These are phyloP conservation scores for Pleurotus eryngii DNA, from an alignment of 768 basidiomycete genomes.

Conservation along the genomic window DNA sequence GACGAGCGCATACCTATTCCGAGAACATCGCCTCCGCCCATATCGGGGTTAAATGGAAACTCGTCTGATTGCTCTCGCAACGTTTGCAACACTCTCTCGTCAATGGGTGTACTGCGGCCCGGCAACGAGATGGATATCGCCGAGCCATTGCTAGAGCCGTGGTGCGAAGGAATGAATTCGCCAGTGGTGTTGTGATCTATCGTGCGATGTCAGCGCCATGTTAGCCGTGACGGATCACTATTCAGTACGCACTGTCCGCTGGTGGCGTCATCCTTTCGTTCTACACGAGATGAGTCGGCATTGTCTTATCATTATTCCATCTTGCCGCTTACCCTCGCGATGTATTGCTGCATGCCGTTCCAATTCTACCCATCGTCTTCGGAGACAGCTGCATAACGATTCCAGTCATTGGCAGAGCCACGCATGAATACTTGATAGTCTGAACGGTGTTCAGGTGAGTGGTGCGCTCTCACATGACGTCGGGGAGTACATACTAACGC, in stretches of 20 bases:
- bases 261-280: conserved; percentile 35
- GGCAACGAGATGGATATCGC: conserved; percentile 27
- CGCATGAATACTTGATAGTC: conserved; percentile 20
- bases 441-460: neutral
- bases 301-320: neutral
- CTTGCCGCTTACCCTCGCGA: neutral
- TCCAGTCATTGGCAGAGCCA: conserved; percentile 22
- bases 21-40: conserved; percentile 27
- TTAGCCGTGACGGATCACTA: neutral
- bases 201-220: neutral
- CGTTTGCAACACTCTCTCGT: conserved; percentile 28
- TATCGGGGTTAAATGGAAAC: conserved; percentile 33
- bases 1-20: conserved; percentile 22
- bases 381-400: conserved; percentile 18
- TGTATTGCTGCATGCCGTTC: conserved; percentile 20
- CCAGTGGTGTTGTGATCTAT: conserved; percentile 29
- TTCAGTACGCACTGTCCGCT: conserved; percentile 21
- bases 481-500: neutral
- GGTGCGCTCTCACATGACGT: too few species aligned
- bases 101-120: conserved; percentile 25
- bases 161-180: conserved; percentile 34
- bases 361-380: conserved; percentile 26
- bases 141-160: conserved; percentile 28
- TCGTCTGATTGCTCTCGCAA: conserved; percentile 26
- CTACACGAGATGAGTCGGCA: conserved; percentile 13